phyloP scores from a whole-genome alignment of 208 protist genomes.

The Leishmania aethiopica region DNA sequence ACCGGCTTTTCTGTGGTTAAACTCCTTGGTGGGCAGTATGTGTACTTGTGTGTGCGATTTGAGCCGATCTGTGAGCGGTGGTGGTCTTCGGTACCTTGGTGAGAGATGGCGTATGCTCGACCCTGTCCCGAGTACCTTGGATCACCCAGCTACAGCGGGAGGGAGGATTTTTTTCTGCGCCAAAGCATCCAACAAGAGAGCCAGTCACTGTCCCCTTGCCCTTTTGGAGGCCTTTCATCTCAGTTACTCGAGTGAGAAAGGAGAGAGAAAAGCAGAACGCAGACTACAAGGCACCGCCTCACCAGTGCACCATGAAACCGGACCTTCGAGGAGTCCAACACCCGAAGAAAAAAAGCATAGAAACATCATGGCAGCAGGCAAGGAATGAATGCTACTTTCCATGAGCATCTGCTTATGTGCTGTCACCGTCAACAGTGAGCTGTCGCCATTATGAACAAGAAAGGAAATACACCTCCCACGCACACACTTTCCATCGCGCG shows the following conservation, averaged over 20 bases:
- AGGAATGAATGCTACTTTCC: not conserved
- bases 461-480: not conserved
- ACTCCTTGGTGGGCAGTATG: not conserved
- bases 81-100: not conserved
- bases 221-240: not conserved
- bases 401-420: not conserved
- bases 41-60: not conserved
- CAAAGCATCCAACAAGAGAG: not conserved
- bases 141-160: not conserved
- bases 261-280: not conserved
- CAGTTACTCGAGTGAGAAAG: constrained; percentile 1
- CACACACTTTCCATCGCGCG: constrained; percentile 3
- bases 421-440: not conserved
- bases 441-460: not conserved
- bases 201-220: not conserved
- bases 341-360: not conserved
- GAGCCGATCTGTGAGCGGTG: not conserved
- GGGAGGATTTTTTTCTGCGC: not conserved
- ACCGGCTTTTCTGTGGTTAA: not conserved
- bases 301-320: not conserved
- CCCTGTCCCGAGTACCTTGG: not conserved
- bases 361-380: not conserved
- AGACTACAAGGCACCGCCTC: not conserved
- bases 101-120: not conserved
- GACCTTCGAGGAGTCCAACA: not conserved